phyloP scores from a whole-genome alignment of 805 yeast genomes.

The Komagataella kurtzmanii region DNA sequence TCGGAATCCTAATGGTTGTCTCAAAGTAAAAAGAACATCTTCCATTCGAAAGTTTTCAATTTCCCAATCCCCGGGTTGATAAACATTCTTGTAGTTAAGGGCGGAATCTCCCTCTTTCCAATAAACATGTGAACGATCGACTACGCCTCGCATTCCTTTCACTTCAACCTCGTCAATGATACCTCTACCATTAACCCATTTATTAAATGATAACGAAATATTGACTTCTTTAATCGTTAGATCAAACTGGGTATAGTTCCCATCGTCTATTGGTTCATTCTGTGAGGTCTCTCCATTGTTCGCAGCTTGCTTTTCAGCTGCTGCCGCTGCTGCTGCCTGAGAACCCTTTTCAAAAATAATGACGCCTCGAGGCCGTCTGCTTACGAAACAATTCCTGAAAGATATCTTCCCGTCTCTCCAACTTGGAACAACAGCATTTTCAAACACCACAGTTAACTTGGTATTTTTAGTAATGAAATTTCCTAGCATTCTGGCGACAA shows the following conservation, averaged over 20 bases:
- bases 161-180: conserved; percentile 69
- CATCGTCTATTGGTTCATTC: conserved; percentile 47
- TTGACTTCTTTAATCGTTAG: conserved; percentile 77
- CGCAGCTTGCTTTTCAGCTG: conserved; percentile 19
- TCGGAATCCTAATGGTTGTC: conserved; percentile 70
- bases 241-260: conserved; percentile 94
- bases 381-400: conserved; percentile 74
- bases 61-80: conserved; percentile 86
- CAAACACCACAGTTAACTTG: conserved; percentile 74
- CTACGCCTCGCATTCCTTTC: conserved; percentile 81
- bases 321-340: conserved; percentile 56
- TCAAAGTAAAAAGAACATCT: conserved; percentile 71
- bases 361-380: conserved; percentile 54
- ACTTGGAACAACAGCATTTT: conserved; percentile 87
- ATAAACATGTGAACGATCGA: conserved; percentile 77
- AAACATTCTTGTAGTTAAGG: conserved; percentile 53
- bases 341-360: conserved; percentile 54
- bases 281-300: conserved; percentile 12
- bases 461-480: conserved; percentile 74
- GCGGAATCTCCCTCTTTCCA: conserved; percentile 83
- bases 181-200: conserved; percentile 88
- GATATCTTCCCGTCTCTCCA: conserved; percentile 83
- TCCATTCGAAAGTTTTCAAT: conserved; percentile 71
- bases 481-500: conserved; percentile 72
- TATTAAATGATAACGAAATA: conserved; percentile 64